Base-by-base conservation (phyloP, 1,139 yeast genomes). In the Hansenula anomala region DNA sequence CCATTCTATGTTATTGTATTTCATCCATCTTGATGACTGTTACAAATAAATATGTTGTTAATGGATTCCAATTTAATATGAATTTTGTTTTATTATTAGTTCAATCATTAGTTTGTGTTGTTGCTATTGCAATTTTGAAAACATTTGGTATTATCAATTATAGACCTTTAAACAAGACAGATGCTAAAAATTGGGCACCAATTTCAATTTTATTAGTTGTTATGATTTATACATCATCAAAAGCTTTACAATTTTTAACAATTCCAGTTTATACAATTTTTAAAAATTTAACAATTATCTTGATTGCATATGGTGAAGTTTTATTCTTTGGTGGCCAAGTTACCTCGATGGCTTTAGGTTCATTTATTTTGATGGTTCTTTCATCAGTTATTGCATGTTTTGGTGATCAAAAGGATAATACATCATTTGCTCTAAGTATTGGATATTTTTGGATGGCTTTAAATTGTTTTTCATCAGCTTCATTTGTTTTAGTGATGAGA, bases 1-100 rank as follows among this genome's bases (percentile, higher is more conserved):
- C 97, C 41, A 87, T 90, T 54, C 64, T 81, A 47, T 75, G 88
- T 30, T 92, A 92, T 77, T 92, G 97, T 72, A 73, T 76, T 43
- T 85, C 97, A 23, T 92, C 97, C 19, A 90, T 92, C 55, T 68
- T 90, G 64, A 92, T 92, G 98, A 92, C 98, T n/a, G 87, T 90
- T 47, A 90, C 97, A 46, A 92, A 92, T 74, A 92, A 92, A 68
- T 89, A 80, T 60, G 97, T 92, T 45, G 81, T 92, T 43, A 81
- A 90, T 35, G 92, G 90, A 33, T 73, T 75, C 47, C 66, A 73
- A 40, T 92, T 92, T 73, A 92, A 90, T 72, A 78, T 92, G 75
- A 88, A 89, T 70, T 89, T 89, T 61, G 81, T 92, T 57, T 74
- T 92, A 60, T 72, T 94, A 61, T 86, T 87, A 23, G 77, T 81